A percentile compares a stretch with the other conserved stretches of the same genome.
These are phyloP conservation scores for Penicillium verhagenii DNA, from an alignment of 495 filamentous ascomycete genomes.

Conservation along the genomic window DNA sequence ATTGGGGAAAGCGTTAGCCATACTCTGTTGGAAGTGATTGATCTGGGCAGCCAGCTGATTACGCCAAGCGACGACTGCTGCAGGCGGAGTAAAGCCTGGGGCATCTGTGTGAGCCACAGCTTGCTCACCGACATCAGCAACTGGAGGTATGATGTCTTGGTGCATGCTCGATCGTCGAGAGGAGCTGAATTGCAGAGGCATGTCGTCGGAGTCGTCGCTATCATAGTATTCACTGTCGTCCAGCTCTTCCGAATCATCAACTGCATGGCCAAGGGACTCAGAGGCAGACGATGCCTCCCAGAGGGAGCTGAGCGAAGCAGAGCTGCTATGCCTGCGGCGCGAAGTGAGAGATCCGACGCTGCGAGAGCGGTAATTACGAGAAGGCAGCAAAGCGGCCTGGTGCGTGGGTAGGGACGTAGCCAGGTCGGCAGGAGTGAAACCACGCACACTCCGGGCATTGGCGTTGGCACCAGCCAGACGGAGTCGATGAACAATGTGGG, in stretches of 20 bases:
- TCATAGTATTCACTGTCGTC: slow-evolving; percentile 40
- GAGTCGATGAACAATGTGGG: slow-evolving; percentile 72
- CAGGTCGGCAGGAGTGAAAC: slow-evolving; percentile 71
- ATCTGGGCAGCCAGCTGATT: slow-evolving; percentile 76
- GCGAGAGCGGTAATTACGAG: slow-evolving; percentile 55
- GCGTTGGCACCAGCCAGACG: slow-evolving; percentile 72
- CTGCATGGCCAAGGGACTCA: slow-evolving; percentile 39
- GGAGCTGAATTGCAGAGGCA: slow-evolving; percentile 41
- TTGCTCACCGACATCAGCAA: slow-evolving; percentile 24
- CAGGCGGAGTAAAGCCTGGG: slow-evolving; percentile 51
- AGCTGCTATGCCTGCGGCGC: slow-evolving; percentile 65
- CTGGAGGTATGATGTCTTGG: slow-evolving; percentile 32
- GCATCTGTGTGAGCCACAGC: slow-evolving; percentile 29
- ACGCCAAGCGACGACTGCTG: slow-evolving; percentile 69
- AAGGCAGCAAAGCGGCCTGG: slow-evolving; percentile 53
- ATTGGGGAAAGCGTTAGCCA: slow-evolving; percentile 66
- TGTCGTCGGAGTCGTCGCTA: slow-evolving; percentile 40
- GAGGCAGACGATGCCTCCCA: slow-evolving; percentile 55
- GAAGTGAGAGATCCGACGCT: slow-evolving; percentile 54
- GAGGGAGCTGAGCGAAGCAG: slow-evolving; percentile 60
- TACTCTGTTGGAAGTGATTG: slow-evolving; percentile 74
- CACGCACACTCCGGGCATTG: slow-evolving; percentile 64
- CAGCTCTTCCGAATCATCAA: slow-evolving; percentile 42
- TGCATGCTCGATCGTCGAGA: slow-evolving; percentile 45
- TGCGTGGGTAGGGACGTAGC: slow-evolving; percentile 59